Evolutionary conservation across 306 rosid species (phyloP).

Genomic region (Mucuna pruriens): DNA sequence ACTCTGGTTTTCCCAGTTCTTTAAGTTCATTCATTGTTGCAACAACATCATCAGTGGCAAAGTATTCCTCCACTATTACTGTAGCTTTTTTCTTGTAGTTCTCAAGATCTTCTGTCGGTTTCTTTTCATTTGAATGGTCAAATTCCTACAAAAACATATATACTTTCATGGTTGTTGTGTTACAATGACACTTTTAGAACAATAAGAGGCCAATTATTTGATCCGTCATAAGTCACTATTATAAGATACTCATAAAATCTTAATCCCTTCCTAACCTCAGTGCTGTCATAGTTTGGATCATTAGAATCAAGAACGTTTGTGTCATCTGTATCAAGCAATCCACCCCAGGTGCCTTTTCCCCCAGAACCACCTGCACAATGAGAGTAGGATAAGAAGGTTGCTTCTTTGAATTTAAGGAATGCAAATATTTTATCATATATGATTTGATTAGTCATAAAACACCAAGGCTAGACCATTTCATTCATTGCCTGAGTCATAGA

Average conservation of each 20-base stretch:
- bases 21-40: conserved; percentile 61
- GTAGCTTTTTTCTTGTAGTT: conserved; percentile 66
- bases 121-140: conserved; percentile 39
- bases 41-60: conserved; percentile 65
- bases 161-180: conserved; percentile 1
- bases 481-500: neutral
- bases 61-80: conserved; percentile 72
- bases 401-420: neutral
- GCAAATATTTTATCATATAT: neutral
- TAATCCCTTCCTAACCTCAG: conserved; percentile 49
- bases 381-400: conserved; percentile 13
- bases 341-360: conserved; percentile 73
- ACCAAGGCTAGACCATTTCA: neutral
- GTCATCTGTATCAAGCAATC: conserved; percentile 62
- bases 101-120: conserved; percentile 44
- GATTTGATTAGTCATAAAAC: neutral
- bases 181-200: neutral
- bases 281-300: conserved; percentile 71
- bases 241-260: neutral
- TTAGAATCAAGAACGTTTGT: conserved; percentile 36
- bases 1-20: conserved; percentile 58
- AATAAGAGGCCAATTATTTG: neutral
- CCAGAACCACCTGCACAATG: conserved; percentile 60
- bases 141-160: conserved; percentile 49
- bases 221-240: neutral